A percentile compares a stretch with the other conserved stretches of the same genome.
phyloP scores from a whole-genome alignment of 2,329 filamentous ascomycete genomes.

The Didymella pomorum region DNA sequence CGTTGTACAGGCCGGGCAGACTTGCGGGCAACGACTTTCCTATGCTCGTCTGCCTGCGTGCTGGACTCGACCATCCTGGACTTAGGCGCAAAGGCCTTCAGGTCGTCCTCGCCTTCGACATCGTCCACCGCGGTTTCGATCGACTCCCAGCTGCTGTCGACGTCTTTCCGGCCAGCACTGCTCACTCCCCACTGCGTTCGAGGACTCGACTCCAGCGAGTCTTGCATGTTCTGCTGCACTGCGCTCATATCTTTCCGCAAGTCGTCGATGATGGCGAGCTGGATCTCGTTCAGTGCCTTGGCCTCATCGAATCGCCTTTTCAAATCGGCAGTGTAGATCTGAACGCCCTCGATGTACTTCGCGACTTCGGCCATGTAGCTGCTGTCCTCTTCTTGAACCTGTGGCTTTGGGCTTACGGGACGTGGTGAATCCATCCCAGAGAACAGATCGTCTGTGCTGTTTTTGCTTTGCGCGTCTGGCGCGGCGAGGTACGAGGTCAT shows the following conservation, averaged over 20 bases:
- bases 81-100: conserved; percentile 2
- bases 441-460: conserved; percentile 33
- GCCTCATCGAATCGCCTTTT: conserved; percentile 44
- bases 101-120: background rate
- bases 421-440: conserved; percentile 22
- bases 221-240: conserved; percentile 27
- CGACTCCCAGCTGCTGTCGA: conserved; percentile 15
- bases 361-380: conserved; percentile 40
- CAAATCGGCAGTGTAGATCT: conserved; percentile 36
- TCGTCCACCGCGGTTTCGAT: conserved; percentile 16
- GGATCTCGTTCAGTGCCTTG: conserved; percentile 44
- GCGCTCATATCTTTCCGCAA: conserved; percentile 35
- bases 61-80: conserved; percentile 17
- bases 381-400: conserved; percentile 16
- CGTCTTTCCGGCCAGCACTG: conserved; percentile 4
- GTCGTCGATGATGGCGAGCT: conserved; percentile 43
- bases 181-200: conserved; percentile 1
- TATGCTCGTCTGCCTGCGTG: conserved; percentile 12
- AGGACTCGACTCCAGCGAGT: conserved; percentile 9
- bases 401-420: conserved; percentile 4
- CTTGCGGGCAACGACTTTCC: conserved; percentile 22
- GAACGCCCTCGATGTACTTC: conserved; percentile 39
- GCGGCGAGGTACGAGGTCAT: conserved; percentile 42
- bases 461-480: conserved; percentile 34
- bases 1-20: conserved; percentile 16